These are phyloP conservation scores for Chloris gayana DNA, from an alignment of 176 grass and related monocot genomes.

Conservation along the genomic window DNA sequence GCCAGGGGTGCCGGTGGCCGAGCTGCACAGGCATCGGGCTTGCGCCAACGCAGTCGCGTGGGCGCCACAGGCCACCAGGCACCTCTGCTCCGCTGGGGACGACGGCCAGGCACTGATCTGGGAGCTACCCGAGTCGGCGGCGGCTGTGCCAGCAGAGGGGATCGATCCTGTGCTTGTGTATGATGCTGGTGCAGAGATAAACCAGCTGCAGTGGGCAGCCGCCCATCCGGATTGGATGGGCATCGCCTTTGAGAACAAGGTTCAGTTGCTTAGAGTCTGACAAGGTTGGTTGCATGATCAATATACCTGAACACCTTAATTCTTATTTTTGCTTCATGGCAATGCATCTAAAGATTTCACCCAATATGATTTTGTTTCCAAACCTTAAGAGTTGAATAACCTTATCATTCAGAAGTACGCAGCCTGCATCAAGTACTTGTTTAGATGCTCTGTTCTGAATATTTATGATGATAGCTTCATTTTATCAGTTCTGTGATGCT, in stretches of 20 bases:
- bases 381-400: not conserved
- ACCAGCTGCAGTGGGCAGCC: conserved; percentile 83
- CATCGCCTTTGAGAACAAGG: conserved; percentile 90
- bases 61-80: conserved; percentile 71
- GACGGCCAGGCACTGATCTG: conserved; percentile 90
- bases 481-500: not conserved
- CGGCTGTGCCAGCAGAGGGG: conserved; percentile 52
- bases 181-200: conserved; percentile 71
- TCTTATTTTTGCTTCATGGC: not conserved
- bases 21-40: conserved; percentile 75
- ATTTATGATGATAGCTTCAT: not conserved
- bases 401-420: not conserved
- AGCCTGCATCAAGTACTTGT: not conserved
- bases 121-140: conserved; percentile 56
- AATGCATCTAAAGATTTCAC: conserved; percentile 6
- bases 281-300: conserved; percentile 34
- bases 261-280: conserved; percentile 88
- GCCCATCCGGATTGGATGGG: conserved; percentile 84
- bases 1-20: conserved; percentile 80
- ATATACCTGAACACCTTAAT: not conserved
- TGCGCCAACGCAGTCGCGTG: conserved; percentile 83
- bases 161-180: conserved; percentile 78
- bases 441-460: not conserved
- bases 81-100: conserved; percentile 85
- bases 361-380: not conserved